phyloP scores from a whole-genome alignment of 305 asterid species.

The Andrographis paniculata region DNA sequence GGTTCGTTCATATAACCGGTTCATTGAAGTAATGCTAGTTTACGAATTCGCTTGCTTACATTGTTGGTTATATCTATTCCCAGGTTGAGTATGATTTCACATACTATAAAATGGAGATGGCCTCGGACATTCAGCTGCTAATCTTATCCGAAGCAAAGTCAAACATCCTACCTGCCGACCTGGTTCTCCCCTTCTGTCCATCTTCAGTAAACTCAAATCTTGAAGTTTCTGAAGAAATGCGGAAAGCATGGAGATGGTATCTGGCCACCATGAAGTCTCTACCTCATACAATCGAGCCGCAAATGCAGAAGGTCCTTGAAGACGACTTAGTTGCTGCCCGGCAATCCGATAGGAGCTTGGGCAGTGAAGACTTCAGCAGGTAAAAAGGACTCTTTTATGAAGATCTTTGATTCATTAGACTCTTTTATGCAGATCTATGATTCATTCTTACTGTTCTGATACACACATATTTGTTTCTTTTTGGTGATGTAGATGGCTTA shows the following conservation, averaged over 20 bases:
- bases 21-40: not conserved
- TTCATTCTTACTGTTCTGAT: conserved; percentile 6
- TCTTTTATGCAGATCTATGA: too few species aligned
- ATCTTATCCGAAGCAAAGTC: conserved; percentile 85
- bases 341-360: conserved; percentile 76
- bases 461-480: too few species aligned
- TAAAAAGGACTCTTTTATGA: conserved; percentile 15
- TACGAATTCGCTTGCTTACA: not conserved
- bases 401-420: too few species aligned
- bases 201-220: conserved; percentile 31
- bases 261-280: conserved; percentile 68
- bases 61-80: not conserved
- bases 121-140: conserved; percentile 62
- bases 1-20: conserved; percentile 22
- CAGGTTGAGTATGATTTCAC: conserved; percentile 89
- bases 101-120: conserved; percentile 85
- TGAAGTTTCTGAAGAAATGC: conserved; percentile 31
- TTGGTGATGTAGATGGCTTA: conserved; percentile 62
- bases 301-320: conserved; percentile 81
- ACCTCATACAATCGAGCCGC: conserved; percentile 61
- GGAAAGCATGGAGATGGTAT: conserved; percentile 85
- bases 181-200: conserved; percentile 72
- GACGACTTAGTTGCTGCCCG: conserved; percentile 90
- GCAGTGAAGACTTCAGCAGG: conserved; percentile 82
- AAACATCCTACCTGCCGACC: conserved; percentile 75